Conservation (phyloP, 495 filamentous ascomycete genomes). For the Talaromyces thailandensis region DNA sequence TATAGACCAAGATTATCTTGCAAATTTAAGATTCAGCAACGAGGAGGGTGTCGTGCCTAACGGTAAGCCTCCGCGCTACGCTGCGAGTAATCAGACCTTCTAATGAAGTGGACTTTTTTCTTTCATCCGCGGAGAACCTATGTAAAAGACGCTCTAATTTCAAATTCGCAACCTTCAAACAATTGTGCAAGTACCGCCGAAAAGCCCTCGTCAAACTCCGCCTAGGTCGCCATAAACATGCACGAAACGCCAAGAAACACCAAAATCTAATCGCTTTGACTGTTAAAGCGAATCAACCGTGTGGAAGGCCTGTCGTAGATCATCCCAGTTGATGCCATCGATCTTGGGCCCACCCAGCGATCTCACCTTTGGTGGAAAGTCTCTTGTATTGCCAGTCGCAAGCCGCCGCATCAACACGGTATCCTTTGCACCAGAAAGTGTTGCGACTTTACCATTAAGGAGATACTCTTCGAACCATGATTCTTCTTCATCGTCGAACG, state of each 20-base stretch:
- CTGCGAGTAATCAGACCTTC: neutral
- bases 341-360: slow-evolving; percentile 38
- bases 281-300: neutral
- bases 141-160: neutral
- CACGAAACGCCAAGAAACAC: neutral
- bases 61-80: neutral
- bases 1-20: neutral
- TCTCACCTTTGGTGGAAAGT: slow-evolving; percentile 25
- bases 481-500: slow-evolving; percentile 60
- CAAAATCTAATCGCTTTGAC: neutral
- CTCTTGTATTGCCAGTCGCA: slow-evolving; percentile 40
- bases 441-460: slow-evolving; percentile 49
- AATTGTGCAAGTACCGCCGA: neutral
- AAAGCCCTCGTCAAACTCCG: neutral
- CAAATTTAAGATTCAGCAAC: neutral
- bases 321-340: slow-evolving; percentile 46
- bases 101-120: neutral
- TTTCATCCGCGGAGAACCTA: neutral
- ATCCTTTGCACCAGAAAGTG: slow-evolving; percentile 53
- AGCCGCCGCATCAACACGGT: slow-evolving; percentile 61
- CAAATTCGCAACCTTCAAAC: neutral
- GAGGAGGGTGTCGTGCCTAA: neutral
- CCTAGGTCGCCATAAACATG: neutral
- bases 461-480: slow-evolving; percentile 61
- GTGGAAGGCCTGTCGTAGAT: slow-evolving; percentile 29